Conservation (phyloP, 1,284 basidiomycete genomes). For the Rhodotorula sp. region DNA sequence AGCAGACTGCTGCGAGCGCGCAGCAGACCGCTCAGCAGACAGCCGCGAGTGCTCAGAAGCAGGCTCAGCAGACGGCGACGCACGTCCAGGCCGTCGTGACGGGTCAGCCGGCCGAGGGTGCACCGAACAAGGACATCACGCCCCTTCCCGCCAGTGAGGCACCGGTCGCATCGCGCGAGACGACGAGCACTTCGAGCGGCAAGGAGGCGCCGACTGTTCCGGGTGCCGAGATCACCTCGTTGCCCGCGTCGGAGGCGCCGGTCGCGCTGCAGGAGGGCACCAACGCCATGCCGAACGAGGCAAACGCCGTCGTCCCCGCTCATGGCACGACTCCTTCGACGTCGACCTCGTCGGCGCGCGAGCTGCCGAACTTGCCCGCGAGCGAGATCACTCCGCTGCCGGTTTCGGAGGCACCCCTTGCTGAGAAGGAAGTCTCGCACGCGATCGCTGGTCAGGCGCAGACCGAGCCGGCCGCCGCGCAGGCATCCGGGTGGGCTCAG, state of each 20-base stretch:
- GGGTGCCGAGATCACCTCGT: constrained; percentile 9
- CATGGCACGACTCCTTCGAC: neutral
- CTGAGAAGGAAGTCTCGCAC: neutral
- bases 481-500: neutral
- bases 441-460: neutral
- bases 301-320: constrained; percentile 10
- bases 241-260: constrained; percentile 19
- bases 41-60: neutral
- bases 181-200: neutral
- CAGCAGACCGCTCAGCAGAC: neutral
- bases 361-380: constrained; percentile 11
- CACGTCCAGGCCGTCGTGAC: constrained; percentile 7
- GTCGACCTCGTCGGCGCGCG: neutral
- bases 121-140: constrained; percentile 21
- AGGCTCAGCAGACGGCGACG: constrained; percentile 6
- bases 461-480: neutral
- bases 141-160: constrained; percentile 19
- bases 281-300: constrained; percentile 10
- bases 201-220: constrained; percentile 4
- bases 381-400: constrained; percentile 16
- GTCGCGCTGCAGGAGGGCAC: constrained; percentile 11
- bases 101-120: neutral
- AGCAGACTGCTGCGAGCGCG: constrained; percentile 3
- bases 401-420: constrained; percentile 4
- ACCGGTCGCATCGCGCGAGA: neutral